Evolutionary conservation across 2,329 filamentous ascomycete species (phyloP).

Genomic region (Aulographum hederae): DNA sequence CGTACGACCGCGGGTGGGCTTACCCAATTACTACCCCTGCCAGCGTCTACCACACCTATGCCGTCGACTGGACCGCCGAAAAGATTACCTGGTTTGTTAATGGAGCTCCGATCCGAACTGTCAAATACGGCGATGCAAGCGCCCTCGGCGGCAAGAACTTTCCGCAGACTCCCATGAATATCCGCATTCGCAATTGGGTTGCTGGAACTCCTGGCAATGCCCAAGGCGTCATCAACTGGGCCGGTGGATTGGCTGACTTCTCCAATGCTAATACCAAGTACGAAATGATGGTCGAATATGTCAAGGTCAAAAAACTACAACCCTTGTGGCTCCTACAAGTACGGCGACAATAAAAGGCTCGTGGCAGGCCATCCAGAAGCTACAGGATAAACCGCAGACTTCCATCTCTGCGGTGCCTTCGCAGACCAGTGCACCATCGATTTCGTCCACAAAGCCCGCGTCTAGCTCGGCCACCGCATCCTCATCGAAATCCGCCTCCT

Average conservation of each 20-base stretch:
- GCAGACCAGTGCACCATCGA: background rate
- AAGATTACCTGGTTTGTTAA: constrained; percentile 54
- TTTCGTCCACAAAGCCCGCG: background rate
- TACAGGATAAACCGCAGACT: no score
- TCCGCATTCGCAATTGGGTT: constrained; percentile 27
- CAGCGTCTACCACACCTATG: constrained; percentile 48
- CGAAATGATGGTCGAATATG: constrained; percentile 31
- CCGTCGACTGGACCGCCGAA: constrained; percentile 52
- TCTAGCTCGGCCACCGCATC: background rate
- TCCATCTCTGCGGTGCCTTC: background rate
- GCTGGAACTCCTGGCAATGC: constrained; percentile 28
- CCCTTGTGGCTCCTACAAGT: constrained; percentile 31
- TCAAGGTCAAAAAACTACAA: constrained; percentile 34
- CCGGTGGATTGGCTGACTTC: constrained; percentile 38
- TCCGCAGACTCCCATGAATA: constrained; percentile 60
- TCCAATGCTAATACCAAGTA: constrained; percentile 26
- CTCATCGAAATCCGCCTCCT: no score
- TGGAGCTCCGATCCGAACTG: constrained; percentile 42
- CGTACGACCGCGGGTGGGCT: constrained; percentile 51
- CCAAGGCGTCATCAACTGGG: constrained; percentile 47
- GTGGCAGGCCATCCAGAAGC: constrained; percentile 30
- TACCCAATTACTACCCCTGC: constrained; percentile 39
- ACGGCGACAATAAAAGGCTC: constrained; percentile 28
- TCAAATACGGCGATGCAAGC: constrained; percentile 42
- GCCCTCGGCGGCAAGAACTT: constrained; percentile 40